phyloP scores from a whole-genome alignment of 2,329 filamentous ascomycete species.

The Tolypocladium sp. region DNA sequence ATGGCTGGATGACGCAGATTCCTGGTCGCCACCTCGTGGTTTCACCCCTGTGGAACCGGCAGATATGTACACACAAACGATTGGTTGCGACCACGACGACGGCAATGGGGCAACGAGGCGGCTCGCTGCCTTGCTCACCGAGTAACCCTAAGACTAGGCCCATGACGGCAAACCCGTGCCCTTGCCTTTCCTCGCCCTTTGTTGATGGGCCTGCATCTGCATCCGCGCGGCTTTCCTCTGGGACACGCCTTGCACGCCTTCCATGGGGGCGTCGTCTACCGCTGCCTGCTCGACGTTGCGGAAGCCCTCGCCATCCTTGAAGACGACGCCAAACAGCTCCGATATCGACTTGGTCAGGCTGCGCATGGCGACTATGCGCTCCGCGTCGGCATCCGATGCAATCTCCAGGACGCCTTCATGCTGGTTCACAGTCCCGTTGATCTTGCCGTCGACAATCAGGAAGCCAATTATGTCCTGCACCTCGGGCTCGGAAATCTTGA shows the following conservation, averaged over 20 bases:
- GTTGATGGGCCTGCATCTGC: background rate
- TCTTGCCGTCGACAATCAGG: conserved; percentile 81
- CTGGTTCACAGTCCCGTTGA: conserved; percentile 84
- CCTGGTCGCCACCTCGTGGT: background rate
- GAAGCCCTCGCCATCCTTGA: conserved; percentile 72
- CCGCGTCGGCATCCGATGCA: conserved; percentile 61
- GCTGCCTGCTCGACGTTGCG: conserved; percentile 16
- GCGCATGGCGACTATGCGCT: conserved; percentile 64
- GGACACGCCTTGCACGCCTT: conserved; percentile 12
- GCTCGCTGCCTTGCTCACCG: background rate
- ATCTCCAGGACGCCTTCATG: conserved; percentile 77
- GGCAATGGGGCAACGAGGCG: background rate
- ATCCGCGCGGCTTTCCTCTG: conserved; percentile 4
- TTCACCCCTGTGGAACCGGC: background rate
- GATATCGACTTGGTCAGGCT: conserved; percentile 64
- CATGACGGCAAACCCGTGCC: background rate
- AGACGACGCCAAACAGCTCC: conserved; percentile 59
- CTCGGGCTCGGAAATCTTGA: conserved; percentile 77
- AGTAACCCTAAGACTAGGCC: background rate
- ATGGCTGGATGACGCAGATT: background rate
- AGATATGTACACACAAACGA: background rate
- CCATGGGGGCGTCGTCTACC: conserved; percentile 18
- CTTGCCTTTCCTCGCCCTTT: background rate
- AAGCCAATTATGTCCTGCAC: conserved; percentile 95
- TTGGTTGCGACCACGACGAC: background rate